phyloP scores from a whole-genome alignment of 805 yeast species.

The Pichia kluyveri region DNA sequence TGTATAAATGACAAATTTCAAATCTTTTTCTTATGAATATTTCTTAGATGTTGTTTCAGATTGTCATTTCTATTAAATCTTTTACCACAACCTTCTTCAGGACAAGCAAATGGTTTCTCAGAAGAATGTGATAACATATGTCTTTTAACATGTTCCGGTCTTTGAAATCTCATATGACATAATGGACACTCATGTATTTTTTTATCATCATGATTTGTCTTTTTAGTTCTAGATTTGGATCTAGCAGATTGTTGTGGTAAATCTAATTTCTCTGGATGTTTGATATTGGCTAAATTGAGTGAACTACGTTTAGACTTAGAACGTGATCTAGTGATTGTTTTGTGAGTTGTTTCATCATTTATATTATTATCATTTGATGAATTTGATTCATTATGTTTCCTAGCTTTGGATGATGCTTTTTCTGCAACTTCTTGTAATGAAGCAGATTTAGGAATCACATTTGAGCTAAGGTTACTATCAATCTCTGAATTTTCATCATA shows the following conservation, averaged over 20 bases:
- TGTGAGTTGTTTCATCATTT: background rate
- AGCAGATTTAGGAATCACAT: background rate
- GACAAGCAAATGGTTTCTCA: constrained; percentile 50
- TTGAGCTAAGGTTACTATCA: background rate
- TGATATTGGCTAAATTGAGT: constrained; percentile 9
- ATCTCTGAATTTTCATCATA: background rate
- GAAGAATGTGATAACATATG: constrained; percentile 50
- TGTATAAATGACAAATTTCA: background rate
- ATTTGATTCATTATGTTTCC: background rate
- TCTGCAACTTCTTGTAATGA: constrained; percentile 6
- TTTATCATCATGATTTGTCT: constrained; percentile 31
- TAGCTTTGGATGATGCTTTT: background rate
- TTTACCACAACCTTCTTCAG: constrained; percentile 42
- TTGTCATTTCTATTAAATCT: constrained; percentile 53
- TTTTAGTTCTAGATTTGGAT: constrained; percentile 25
- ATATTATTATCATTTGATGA: background rate
- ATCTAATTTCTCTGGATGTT: constrained; percentile 22
- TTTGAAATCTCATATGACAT: constrained; percentile 52
- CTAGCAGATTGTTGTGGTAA: constrained; percentile 27
- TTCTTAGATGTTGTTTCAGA: constrained; percentile 52
- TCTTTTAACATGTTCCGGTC: constrained; percentile 66
- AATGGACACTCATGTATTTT: constrained; percentile 58
- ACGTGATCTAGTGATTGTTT: constrained; percentile 3
- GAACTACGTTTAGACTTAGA: constrained; percentile 7
- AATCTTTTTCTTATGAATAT: constrained; percentile 35